Percentiles rank a stretch among this genome's conserved stretches.
phyloP scores from a whole-genome alignment of 164 flowering plant genomes.

The Vitis labrusca region DNA sequence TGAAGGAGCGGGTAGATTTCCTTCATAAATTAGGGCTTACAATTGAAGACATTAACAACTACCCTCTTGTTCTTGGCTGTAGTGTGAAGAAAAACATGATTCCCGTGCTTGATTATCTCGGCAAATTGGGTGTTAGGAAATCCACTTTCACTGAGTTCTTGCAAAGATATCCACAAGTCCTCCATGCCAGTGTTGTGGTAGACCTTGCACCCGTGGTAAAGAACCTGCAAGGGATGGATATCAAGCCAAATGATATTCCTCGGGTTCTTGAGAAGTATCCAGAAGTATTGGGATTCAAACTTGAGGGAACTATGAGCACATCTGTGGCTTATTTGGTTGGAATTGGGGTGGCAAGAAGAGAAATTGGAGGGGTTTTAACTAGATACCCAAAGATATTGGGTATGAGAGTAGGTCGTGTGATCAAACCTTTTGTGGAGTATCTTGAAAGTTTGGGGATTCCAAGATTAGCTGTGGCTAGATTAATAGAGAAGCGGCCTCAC shows the following conservation, averaged over 20 bases:
- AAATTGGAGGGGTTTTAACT: slow-evolving; percentile 71
- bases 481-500: slow-evolving; percentile 82
- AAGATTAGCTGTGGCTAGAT: slow-evolving; percentile 72
- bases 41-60: slow-evolving; percentile 82
- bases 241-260: slow-evolving; percentile 75
- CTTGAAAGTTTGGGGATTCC: slow-evolving; percentile 79
- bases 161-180: slow-evolving; percentile 88
- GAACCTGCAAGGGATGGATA: slow-evolving; percentile 89
- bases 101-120: slow-evolving; percentile 95
- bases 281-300: slow-evolving; percentile 89
- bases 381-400: slow-evolving; percentile 85
- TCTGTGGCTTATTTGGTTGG: slow-evolving; percentile 96
- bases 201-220: slow-evolving; percentile 93
- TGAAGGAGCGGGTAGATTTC: slow-evolving; percentile 92
- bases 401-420: slow-evolving; percentile 88
- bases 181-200: slow-evolving; percentile 90
- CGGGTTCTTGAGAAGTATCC: slow-evolving; percentile 85
- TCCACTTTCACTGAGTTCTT: slow-evolving; percentile 73
- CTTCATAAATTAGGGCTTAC: slow-evolving; percentile 83
- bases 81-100: slow-evolving; percentile 97
- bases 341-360: slow-evolving; percentile 91
- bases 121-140: slow-evolving; percentile 81
- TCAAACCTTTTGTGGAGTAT: slow-evolving; percentile 91
- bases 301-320: slow-evolving; percentile 98
- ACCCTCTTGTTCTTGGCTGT: slow-evolving; percentile 94